Evolutionary conservation across 2,329 filamentous ascomycete species (phyloP).

Genomic region (Aspergillus arachidicola): DNA sequence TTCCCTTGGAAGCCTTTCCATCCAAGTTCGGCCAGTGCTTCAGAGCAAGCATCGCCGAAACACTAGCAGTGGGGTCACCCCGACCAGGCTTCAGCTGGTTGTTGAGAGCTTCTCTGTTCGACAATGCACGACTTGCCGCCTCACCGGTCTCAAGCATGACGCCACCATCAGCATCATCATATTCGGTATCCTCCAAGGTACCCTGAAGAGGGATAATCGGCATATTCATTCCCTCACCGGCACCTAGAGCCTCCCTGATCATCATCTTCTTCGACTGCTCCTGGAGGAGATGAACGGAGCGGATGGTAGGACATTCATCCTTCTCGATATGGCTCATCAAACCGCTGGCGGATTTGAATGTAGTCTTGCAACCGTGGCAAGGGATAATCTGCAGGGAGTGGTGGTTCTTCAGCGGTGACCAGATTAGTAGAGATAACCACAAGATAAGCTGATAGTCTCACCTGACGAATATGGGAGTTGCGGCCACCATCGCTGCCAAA

Average conservation of each 20-base stretch:
- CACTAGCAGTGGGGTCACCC: background rate
- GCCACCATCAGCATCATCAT: slow-evolving; percentile 24
- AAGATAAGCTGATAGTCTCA: slow-evolving; percentile 30
- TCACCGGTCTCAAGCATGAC: slow-evolving; percentile 16
- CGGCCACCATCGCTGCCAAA: slow-evolving; percentile 57
- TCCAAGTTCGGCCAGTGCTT: slow-evolving; percentile 30
- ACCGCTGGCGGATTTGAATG: slow-evolving; percentile 52
- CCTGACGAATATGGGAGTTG: slow-evolving; percentile 54
- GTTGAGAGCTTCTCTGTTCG: slow-evolving; percentile 20
- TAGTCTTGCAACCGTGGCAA: slow-evolving; percentile 51
- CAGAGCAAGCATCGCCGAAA: slow-evolving; percentile 13
- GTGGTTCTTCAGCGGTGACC: slow-evolving; percentile 45
- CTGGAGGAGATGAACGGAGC: slow-evolving; percentile 46
- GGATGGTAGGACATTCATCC: slow-evolving; percentile 52
- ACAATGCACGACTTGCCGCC: slow-evolving; percentile 6
- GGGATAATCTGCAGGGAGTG: slow-evolving; percentile 51
- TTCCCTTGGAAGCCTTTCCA: background rate
- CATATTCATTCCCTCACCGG: slow-evolving; percentile 5
- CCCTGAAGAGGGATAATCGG: slow-evolving; percentile 5
- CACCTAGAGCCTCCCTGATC: slow-evolving; percentile 36
- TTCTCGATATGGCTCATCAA: slow-evolving; percentile 60
- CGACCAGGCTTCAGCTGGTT: slow-evolving; percentile 19
- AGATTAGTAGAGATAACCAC: background rate
- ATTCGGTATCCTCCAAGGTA: slow-evolving; percentile 11
- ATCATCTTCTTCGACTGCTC: slow-evolving; percentile 55